Evolutionary conservation across 2,329 filamentous ascomycete genomes (phyloP), one percentile per base, ranked within the genome.

Genomic region (Calcarisporium arbuscula): DNA sequence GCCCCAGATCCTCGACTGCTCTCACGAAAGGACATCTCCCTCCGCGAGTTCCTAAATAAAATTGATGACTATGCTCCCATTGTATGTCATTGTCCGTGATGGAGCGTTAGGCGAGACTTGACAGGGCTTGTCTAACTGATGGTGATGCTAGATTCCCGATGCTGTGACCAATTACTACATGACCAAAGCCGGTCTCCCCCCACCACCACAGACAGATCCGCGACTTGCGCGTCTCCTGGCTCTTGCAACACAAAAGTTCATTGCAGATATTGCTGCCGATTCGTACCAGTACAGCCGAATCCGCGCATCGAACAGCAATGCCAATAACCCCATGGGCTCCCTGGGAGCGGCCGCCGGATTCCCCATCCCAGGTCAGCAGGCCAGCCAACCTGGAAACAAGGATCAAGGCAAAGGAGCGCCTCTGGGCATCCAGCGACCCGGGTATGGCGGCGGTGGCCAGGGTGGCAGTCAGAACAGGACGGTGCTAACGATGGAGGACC

Each of bases 51-150:
- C 55, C 62, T 98, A 14, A 75, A 76, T 45, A 95, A 95, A 70
- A 96, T 98, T 82, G 92, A 98, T 56, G 92, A 98, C 53, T 96
- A 92, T 62, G 88, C 92, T 41, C 92, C 92, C 9, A 95, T 98
- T 52, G 89, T 95, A 74, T 45, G 83, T 35, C n/a, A 18, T 15
- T 22, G 14, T 20, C 17, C 17, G 15, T 15, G 19, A 14, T 12
- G 18, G 11, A n/a, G 22, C 4, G 12, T 19, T 19, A 12, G 30
- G 30, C 18, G 49, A 95, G 86, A 96, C 98, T 49, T 92, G 92
- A 29, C 92, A 98, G 56, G 92, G 92, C 15, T 92, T 98, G 16
- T 96, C 89, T 43, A 82, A 94, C n/a, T 21, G 11, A n/a, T 23
- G 5, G 12, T 19, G 17, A 12, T 31, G 30, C 18, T 49, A 95